phyloP scores from a whole-genome alignment of 2,329 filamentous ascomycete species.

The Penicillium sp. region DNA sequence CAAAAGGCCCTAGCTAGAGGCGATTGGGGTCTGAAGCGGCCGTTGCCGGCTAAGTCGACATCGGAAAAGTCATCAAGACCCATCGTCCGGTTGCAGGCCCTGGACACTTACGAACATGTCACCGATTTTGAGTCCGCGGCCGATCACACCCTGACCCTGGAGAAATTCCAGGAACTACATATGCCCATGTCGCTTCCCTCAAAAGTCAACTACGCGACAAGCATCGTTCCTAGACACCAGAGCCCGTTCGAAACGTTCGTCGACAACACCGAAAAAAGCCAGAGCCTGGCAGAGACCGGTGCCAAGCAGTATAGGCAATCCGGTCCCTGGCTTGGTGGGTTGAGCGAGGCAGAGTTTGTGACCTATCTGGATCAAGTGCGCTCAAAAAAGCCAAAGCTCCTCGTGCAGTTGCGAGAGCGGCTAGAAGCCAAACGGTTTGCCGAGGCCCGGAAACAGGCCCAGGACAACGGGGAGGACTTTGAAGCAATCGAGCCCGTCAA shows the following conservation, averaged over 20 bases:
- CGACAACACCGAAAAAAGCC: slow-evolving; percentile 47
- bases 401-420: slow-evolving; percentile 36
- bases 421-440: slow-evolving; percentile 34
- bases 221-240: slow-evolving; percentile 29
- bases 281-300: slow-evolving; percentile 29
- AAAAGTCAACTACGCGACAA: slow-evolving; percentile 32
- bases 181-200: slow-evolving; percentile 62
- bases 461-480: slow-evolving; percentile 42
- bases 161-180: slow-evolving; percentile 82
- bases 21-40: slow-evolving; percentile 90
- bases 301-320: slow-evolving; percentile 55
- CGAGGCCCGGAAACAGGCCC: slow-evolving; percentile 37
- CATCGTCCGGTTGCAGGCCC: slow-evolving; percentile 69
- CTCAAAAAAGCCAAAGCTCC: slow-evolving; percentile 39
- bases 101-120: slow-evolving; percentile 83
- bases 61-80: slow-evolving; percentile 67
- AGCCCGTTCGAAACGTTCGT: slow-evolving; percentile 43
- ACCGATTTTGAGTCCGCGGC: slow-evolving; percentile 83
- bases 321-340: slow-evolving; percentile 58
- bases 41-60: slow-evolving; percentile 74
- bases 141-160: slow-evolving; percentile 75
- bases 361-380: slow-evolving; percentile 50
- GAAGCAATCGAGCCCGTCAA: slow-evolving; percentile 27
- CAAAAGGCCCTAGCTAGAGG: slow-evolving; percentile 69
- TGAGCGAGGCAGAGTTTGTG: slow-evolving; percentile 56